Base-by-base conservation (phyloP, 129 eudicot species). In the Smallanthus sonchifolius region DNA sequence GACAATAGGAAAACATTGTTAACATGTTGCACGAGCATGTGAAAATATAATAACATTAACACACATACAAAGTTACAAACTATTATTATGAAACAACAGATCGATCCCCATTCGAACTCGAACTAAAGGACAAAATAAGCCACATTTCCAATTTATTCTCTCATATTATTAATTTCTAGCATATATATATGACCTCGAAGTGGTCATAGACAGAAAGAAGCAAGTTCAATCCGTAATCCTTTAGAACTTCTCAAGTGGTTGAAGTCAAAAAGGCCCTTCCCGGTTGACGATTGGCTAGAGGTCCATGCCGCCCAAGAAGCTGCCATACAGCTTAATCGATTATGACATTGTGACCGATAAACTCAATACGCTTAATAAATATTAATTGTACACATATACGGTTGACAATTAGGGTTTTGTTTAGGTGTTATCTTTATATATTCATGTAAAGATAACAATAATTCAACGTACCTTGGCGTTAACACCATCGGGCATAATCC, bases 251-350 rank as follows among this genome's bases (percentile, higher is more conserved):
- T 72, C 73, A 44, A 35, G 66, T 67, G 48, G 75, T 68, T 16
- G 79, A 74, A n/a, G 77, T 65, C 44, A 84, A 44, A 69, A 84
- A 84, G 4, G 88, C 88, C 48, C 84, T 75, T 79, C 89, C 89
- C 4, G 89, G 84, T 65, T 79, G 73, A 65, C 89, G 85, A 16
- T 75, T 34, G 4, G 83, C 81, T 70, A 85, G 44, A 36, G 77
- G 84, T 79, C 89, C 89, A 72, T 85, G 89, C 5, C 89, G 69
- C 13, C 89, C 89, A 60, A 85, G 89, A 65, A 85, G 86, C 89
- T 82, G 81, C 74, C 74, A 30, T 14, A 30, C 0, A 73, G 4
- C 1, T 13, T 19, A 42, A 6, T 2, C 9, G 38, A 16, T 40
- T 40, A 8, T 40, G 1, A 40, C 10, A 1, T 40, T 40, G 3